Evolutionary conservation across 139 green algal genomes (phyloP).

Genomic region (Haematococcus lacustris): DNA sequence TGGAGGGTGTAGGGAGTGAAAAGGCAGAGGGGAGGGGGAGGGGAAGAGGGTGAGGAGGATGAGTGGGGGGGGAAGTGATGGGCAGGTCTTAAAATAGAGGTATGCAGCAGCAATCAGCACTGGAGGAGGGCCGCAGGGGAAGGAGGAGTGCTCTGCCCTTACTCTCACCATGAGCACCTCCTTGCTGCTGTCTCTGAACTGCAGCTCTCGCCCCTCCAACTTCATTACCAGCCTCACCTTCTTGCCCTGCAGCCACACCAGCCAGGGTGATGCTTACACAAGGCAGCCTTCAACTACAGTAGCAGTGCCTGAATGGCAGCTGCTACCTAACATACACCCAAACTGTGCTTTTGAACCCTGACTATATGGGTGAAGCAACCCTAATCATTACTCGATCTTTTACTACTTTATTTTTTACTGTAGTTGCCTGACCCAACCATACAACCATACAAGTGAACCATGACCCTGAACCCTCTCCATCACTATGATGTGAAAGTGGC

Average conservation of each 20-base stretch:
- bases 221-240: conserved; percentile 39
- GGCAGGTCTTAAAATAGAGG: not conserved
- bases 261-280: not conserved
- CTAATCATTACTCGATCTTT: no score
- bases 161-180: conserved; percentile 34
- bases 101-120: not conserved
- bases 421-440: no score
- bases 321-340: not conserved
- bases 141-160: not conserved
- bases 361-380: no score
- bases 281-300: not conserved
- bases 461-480: no score
- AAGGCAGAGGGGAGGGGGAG: not conserved
- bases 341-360: no score
- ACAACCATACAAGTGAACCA: no score
- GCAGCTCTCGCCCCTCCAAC: conserved; percentile 38
- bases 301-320: no score
- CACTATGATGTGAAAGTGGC: no score
- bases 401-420: no score
- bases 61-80: not conserved
- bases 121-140: not conserved
- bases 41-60: not conserved
- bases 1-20: not conserved
- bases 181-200: conserved; percentile 40
- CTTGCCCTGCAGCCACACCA: conserved; percentile 28